Percentiles rank a stretch among this genome's conserved stretches.
These are phyloP conservation scores for Yamadazyma atlantica DNA, from an alignment of 1,139 yeast genomes.

Conservation along the genomic window DNA sequence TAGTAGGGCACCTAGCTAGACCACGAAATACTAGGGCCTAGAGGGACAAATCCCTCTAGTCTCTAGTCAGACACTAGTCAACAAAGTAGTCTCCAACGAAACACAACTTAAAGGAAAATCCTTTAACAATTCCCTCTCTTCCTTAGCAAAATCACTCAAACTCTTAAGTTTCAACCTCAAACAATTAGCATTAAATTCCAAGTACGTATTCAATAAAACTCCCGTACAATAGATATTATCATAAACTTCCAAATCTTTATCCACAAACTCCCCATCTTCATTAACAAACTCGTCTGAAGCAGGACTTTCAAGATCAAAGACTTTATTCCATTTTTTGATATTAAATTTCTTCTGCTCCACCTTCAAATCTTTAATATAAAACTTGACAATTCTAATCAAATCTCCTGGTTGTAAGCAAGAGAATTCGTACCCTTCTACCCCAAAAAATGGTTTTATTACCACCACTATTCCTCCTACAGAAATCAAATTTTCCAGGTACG, in stretches of 20 bases:
- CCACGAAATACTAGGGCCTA: no score
- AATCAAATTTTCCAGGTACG: constrained; percentile 27
- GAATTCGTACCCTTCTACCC: constrained; percentile 24
- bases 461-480: constrained; percentile 36
- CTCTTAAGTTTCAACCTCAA: constrained; percentile 22
- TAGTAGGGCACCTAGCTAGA: no score
- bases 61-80: constrained; percentile 12
- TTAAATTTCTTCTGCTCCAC: neutral
- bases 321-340: neutral
- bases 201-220: constrained; percentile 27
- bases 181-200: constrained; percentile 21
- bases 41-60: no score
- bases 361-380: constrained; percentile 19
- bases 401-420: constrained; percentile 33
- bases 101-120: constrained; percentile 33
- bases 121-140: constrained; percentile 21
- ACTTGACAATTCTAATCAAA: constrained; percentile 29
- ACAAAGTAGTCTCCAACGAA: constrained; percentile 33
- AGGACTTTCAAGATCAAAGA: neutral
- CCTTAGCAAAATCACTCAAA: constrained; percentile 8
- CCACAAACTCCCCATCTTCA: constrained; percentile 8
- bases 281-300: no score
- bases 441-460: constrained; percentile 33
- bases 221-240: constrained; percentile 30
- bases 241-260: constrained; percentile 15